A percentile compares a stretch with the other conserved stretches of the same genome.
phyloP scores from a whole-genome alignment of 1,284 basidiomycete genomes.

The Tylopilus sp. region DNA sequence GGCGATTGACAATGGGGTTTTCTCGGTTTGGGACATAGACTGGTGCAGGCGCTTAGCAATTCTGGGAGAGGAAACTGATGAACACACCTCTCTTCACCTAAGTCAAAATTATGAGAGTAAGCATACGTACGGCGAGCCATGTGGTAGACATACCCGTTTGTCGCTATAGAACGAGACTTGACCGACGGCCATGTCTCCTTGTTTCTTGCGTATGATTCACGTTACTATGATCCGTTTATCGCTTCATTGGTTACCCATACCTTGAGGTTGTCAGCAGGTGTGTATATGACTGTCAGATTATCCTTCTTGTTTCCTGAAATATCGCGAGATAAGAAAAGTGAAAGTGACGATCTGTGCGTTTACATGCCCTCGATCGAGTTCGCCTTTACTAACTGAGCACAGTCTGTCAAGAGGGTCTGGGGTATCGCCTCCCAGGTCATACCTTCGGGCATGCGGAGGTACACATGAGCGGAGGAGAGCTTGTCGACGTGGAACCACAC shows the following conservation, averaged over 20 bases:
- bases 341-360: background rate
- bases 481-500: conserved; percentile 87
- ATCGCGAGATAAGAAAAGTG: background rate
- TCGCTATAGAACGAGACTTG: conserved; percentile 94
- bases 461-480: conserved; percentile 92
- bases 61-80: background rate
- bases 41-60: conserved; percentile 25
- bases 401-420: conserved; percentile 74
- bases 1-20: conserved; percentile 87
- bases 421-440: conserved; percentile 90
- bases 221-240: conserved; percentile 7
- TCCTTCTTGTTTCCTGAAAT: conserved; percentile 92
- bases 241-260: conserved; percentile 37
- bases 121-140: too few species aligned
- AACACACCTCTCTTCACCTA: conserved; percentile 75
- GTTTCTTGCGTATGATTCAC: conserved; percentile 59
- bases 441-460: conserved; percentile 78
- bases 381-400: conserved; percentile 94
- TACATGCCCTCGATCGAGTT: conserved; percentile 90
- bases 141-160: conserved; percentile 55
- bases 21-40: conserved; percentile 81
- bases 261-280: conserved; percentile 86
- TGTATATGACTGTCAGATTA: conserved; percentile 91
- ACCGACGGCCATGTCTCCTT: conserved; percentile 94
- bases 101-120: background rate